phyloP scores from a whole-genome alignment of 257 asterid species.

The Sherardia arvensis region DNA sequence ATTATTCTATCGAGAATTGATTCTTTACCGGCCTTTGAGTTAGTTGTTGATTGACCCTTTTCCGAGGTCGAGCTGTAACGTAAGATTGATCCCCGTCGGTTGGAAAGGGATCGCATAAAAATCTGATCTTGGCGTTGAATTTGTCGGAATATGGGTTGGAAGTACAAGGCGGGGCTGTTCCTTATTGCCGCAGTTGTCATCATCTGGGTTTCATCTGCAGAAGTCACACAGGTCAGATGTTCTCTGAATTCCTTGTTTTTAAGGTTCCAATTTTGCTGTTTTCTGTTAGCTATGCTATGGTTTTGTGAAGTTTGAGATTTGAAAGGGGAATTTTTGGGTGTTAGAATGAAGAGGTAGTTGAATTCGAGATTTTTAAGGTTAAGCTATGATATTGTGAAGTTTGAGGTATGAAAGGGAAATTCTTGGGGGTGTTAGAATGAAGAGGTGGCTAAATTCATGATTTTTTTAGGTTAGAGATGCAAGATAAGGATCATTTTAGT shows the following conservation, averaged over 20 bases:
- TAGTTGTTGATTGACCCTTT: neutral
- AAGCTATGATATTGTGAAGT: neutral
- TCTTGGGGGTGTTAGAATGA: no score
- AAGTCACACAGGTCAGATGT: constrained; percentile 81
- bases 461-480: no score
- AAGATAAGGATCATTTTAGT: no score
- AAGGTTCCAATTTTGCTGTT: neutral
- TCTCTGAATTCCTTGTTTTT: neutral
- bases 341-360: no score
- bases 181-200: constrained; percentile 85
- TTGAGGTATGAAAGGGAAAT: no score
- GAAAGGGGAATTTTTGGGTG: no score
- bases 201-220: constrained; percentile 98
- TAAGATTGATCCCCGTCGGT: constrained; percentile 6
- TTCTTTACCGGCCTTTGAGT: constrained; percentile 11
- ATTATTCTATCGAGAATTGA: neutral
- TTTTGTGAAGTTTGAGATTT: no score
- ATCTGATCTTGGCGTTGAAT: constrained; percentile 5
- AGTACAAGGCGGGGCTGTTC: constrained; percentile 72
- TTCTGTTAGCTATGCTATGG: neutral
- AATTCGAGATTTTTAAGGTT: no score
- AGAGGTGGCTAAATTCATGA: no score
- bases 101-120: neutral
- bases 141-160: constrained; percentile 59
- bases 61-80: neutral